Base-by-base conservation (phyloP, 1,284 basidiomycete genomes). In the Apiotrichum gracile region DNA sequence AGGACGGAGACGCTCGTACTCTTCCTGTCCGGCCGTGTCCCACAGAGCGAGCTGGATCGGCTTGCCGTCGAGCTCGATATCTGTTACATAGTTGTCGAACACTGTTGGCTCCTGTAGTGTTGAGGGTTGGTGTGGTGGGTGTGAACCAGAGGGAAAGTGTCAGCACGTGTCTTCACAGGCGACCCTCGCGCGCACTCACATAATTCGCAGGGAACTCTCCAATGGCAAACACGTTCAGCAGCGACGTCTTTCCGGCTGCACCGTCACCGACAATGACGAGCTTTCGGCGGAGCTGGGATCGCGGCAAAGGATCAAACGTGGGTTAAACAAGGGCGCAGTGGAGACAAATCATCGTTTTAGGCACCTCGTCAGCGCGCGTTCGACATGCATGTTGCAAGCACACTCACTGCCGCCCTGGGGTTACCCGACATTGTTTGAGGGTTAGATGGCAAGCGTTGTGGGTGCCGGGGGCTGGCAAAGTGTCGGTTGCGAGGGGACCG, bases 201-300 rank as follows among this genome's bases (percentile, higher is more conserved):
- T 97, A 96, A 85, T 91, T 88, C 76, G 91, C 91, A 41, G 93
- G 94, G 68, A 98, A 97, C 77, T 97, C 89, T 57, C 94, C 94
- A 37, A 97, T 83, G 6, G 91, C 91, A 75, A 97, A 97, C 22
- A 65, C 65, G 57, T 69, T 66, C 59, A 72, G 62, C 50, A 67
- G 67, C 80, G 84, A 76, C 76, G 75, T 80, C 67, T 80, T 80
- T 33, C 78, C 78, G 38, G 76, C 77, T 4, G 79, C 79, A 77
- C 91, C 91, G 76, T 94, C 91, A 62, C 92, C 92, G 55, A 96
- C 91, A 72, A 94, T 94, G 77, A 75, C 72, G n/a, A 73, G 62
- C 60, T 73, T 73, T 38, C 70, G 56, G 47, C 70, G 60, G 22
- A 73, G 65, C 70, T 73, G 60, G 26, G 16, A 16, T 13, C 21